Conservation (phyloP, 768 basidiomycete genomes). For the Rhizopogon rudus region DNA sequence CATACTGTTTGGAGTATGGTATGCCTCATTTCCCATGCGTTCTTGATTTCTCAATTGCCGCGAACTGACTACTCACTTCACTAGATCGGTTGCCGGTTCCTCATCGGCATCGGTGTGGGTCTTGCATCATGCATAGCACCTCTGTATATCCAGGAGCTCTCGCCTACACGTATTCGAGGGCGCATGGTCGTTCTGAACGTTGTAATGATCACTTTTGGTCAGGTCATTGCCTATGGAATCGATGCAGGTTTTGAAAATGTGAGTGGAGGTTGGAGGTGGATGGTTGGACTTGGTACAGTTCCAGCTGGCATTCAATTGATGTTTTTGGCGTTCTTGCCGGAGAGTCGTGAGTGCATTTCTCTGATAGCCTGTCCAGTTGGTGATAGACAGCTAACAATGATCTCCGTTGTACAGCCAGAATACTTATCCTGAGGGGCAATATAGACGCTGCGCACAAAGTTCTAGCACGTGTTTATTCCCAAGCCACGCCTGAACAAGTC, state of each 20-base stretch:
- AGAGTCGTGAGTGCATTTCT: conserved; percentile 54
- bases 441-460: conserved; percentile 46
- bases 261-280: conserved; percentile 72
- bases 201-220: conserved; percentile 76
- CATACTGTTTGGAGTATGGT: conserved; percentile 72
- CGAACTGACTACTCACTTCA: not conserved
- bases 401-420: conserved; percentile 40
- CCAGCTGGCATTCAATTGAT: conserved; percentile 62
- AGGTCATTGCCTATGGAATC: conserved; percentile 74
- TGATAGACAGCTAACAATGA: not conserved
- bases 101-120: conserved; percentile 73
- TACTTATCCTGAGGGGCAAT: conserved; percentile 55
- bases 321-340: conserved; percentile 63
- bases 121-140: conserved; percentile 76
- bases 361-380: too few relatives aligned
- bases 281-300: conserved; percentile 73
- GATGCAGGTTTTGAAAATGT: conserved; percentile 61
- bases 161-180: conserved; percentile 68
- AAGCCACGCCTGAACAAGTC: conserved; percentile 58
- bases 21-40: conserved; percentile 6
- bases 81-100: conserved; percentile 66
- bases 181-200: conserved; percentile 81
- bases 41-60: not conserved
- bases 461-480: conserved; percentile 64
- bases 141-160: conserved; percentile 80